Conservation (phyloP, 306 rosid genomes). For the Vicia villosa region DNA sequence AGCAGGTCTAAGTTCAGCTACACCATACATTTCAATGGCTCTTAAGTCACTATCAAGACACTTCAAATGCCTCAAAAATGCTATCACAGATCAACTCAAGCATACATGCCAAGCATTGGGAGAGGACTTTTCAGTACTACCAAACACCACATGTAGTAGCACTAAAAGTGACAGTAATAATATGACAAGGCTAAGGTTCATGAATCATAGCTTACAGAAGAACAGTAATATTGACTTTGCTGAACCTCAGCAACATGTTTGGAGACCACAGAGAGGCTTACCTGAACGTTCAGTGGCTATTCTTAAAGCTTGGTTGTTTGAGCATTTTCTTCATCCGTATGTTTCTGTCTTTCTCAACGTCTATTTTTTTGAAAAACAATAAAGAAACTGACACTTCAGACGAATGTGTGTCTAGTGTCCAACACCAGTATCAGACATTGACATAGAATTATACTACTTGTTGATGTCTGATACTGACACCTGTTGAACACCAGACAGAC, state of each 20-base stretch:
- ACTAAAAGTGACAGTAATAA: conserved; percentile 43
- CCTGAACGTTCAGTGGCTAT: conserved; percentile 91
- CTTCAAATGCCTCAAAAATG: conserved; percentile 62
- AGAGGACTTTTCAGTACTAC: conserved; percentile 57
- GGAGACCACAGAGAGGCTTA: conserved; percentile 96
- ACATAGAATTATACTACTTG: too few relatives aligned
- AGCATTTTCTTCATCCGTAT: conserved; percentile 99
- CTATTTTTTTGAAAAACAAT: too few relatives aligned
- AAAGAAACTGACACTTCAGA: too few relatives aligned
- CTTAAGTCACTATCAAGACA: conserved; percentile 64
- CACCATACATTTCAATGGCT: conserved; percentile 76
- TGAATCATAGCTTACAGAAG: conserved; percentile 66
- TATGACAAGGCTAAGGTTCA: conserved; percentile 46
- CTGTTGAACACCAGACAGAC: too few relatives aligned
- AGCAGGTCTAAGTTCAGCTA: conserved; percentile 76
- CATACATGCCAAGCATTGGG: conserved; percentile 53
- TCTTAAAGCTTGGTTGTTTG: conserved; percentile 93
- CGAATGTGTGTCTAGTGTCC: not conserved
- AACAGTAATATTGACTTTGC: conserved; percentile 52
- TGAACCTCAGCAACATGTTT: conserved; percentile 71
- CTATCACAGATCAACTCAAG: conserved; percentile 70
- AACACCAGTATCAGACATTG: too few relatives aligned
- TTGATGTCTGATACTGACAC: too few relatives aligned
- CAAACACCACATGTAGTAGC: conserved; percentile 36
- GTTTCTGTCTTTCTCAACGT: conserved; percentile 8